A percentile compares a stretch with the other conserved stretches of the same genome.
phyloP scores from a whole-genome alignment of 2,329 filamentous ascomycete genomes.

The Epichloe typhina region DNA sequence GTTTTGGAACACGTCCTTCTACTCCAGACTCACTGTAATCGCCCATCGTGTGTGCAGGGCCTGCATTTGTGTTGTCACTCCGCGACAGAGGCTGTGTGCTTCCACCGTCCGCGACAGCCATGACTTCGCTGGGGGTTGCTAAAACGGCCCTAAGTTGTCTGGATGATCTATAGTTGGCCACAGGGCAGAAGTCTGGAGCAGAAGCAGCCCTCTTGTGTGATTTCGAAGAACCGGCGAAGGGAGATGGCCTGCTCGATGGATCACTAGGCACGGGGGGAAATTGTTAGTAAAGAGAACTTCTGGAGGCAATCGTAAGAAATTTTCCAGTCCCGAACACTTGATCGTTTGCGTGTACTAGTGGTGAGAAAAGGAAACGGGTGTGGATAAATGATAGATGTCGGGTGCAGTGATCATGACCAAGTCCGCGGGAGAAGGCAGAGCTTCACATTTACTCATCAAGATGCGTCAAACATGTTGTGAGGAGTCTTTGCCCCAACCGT shows the following conservation, averaged over 20 bases:
- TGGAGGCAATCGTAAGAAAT: neutral
- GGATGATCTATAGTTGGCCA: constrained; percentile 3
- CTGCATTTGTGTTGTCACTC: neutral
- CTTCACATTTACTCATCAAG: neutral
- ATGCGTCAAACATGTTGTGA: neutral
- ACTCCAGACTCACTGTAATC: neutral
- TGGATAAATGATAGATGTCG: neutral
- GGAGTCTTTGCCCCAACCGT: neutral
- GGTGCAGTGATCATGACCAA: neutral
- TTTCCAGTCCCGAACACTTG: neutral
- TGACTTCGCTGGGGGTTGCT: constrained; percentile 8
- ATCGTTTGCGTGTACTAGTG: neutral
- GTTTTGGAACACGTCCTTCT: neutral
- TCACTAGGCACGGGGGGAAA: neutral
- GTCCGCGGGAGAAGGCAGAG: neutral
- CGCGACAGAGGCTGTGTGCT: neutral
- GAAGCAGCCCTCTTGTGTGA: constrained; percentile 37
- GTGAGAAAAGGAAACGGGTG: neutral
- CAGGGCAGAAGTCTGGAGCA: constrained; percentile 30
- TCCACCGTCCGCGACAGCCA: constrained; percentile 4
- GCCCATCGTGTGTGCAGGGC: neutral
- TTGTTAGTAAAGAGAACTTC: neutral
- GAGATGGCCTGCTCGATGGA: constrained; percentile 10
- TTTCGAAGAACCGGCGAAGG: constrained; percentile 13
- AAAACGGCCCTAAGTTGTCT: constrained; percentile 8